Evolutionary conservation across 345 rosid genomes (phyloP), one percentile per base, ranked within the genome.

Genomic region (Litchi chinensis): DNA sequence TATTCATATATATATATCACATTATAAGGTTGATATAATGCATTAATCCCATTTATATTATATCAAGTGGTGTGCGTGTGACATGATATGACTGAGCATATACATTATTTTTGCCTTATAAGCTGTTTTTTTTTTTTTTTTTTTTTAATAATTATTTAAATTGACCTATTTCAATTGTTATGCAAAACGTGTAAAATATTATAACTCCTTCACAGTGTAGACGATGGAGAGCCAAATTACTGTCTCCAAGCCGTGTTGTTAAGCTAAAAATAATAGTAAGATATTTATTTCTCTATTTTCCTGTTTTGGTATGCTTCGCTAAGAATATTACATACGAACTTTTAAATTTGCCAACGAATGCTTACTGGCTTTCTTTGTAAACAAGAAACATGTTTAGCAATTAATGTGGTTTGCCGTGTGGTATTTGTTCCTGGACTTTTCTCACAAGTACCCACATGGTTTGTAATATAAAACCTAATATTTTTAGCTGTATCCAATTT

Each of bases 361-460:
- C 24, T 52, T 40, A 40, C 3, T 13, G 32, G 4, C 12, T 12
- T 10, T 64, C 5, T 22, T 65, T 65, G 6, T 65, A 26, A 26
- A 32, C 4, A 32, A 32, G 37, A 32, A 32, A 32, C 37, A 32
- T 65, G 15, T 46, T 70, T 50, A 28, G 43, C 63, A 52, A 71
- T 37, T 2, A 37, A 37, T 32, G 40, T 32, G 75, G 46, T 71
- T 13, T 71, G 43, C 18, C 75, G 6, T 18, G 24, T 56, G 75
- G 75, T 54, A 9, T 2, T 54, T 54, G 75, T 10, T 28, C n/a
- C 65, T 19, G 39, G 32, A 40, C 46, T 72, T 72, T 19, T 72
- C 65, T 56, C 59, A 10, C 21, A 71, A 50, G 62, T 71, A 63
- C 74, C 52, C 74, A 72, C 76, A 72, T 57, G 76, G 76, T 32